These are phyloP conservation scores for Geotrichum ghanense DNA, from an alignment of 805 yeast species.

Conservation along the genomic window DNA sequence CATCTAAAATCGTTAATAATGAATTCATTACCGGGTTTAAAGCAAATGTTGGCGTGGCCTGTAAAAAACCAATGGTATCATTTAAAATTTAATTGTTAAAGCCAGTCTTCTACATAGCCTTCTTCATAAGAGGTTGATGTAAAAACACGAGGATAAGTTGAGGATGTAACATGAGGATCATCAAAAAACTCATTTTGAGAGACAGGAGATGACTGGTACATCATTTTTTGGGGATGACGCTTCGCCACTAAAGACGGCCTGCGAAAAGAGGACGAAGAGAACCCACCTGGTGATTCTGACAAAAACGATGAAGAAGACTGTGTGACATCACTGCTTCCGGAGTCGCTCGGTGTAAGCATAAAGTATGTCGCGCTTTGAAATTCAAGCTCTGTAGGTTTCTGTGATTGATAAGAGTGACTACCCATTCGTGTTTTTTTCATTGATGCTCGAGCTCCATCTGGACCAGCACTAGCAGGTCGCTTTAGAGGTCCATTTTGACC, in stretches of 20 bases:
- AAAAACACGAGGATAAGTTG: background rate
- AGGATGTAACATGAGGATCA: background rate
- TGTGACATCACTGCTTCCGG: background rate
- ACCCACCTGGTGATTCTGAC: constrained; percentile 1
- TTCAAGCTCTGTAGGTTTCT: background rate
- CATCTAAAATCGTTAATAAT: no score
- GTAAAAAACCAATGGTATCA: no score
- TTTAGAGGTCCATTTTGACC: background rate
- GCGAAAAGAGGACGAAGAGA: background rate
- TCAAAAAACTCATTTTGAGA: constrained; percentile 1
- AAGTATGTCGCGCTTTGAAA: background rate
- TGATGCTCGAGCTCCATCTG: background rate
- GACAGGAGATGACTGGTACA: background rate
- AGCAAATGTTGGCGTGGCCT: no score
- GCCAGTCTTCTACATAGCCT: background rate
- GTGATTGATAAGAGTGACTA: background rate
- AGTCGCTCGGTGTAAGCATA: constrained; percentile 1
- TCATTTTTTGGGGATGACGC: background rate
- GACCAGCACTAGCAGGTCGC: background rate
- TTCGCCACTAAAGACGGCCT: background rate
- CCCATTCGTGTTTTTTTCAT: background rate
- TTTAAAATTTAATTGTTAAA: background rate
- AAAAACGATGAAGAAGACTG: background rate
- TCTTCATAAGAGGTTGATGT: background rate
- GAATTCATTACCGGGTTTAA: no score